Evolutionary conservation across 352 stramenopile species (phyloP).

Genomic region (Globisporangium viniferum): DNA sequence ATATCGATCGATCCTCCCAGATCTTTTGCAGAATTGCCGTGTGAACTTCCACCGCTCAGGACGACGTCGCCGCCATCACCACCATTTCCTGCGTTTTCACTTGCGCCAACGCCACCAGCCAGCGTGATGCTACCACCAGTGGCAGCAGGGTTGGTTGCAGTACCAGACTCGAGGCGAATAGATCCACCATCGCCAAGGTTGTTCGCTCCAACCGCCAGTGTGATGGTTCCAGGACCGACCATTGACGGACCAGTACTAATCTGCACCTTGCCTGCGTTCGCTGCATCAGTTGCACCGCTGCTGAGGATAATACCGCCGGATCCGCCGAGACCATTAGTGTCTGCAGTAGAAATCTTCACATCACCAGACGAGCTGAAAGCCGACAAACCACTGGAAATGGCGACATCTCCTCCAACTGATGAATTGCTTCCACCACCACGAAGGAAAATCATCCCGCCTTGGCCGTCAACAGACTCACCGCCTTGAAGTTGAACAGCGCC

Average conservation of each 20-base stretch:
- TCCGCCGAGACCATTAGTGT: slow-evolving; percentile 34
- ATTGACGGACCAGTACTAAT: slow-evolving; percentile 46
- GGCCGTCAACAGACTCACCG: slow-evolving; percentile 38
- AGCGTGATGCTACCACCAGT: slow-evolving; percentile 52
- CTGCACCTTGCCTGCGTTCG: slow-evolving; percentile 35
- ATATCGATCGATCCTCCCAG: slow-evolving; percentile 44
- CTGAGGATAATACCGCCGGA: slow-evolving; percentile 35
- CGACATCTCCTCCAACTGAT: slow-evolving; percentile 39
- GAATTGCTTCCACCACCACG: slow-evolving; percentile 36
- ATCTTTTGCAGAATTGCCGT: slow-evolving; percentile 54
- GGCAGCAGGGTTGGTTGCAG: slow-evolving; percentile 40
- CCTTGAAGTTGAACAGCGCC: slow-evolving; percentile 30
- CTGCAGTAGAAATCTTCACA: slow-evolving; percentile 35
- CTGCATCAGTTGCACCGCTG: slow-evolving; percentile 37
- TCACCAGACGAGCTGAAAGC: slow-evolving; percentile 40
- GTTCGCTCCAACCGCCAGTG: slow-evolving; percentile 38
- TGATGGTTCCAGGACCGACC: slow-evolving; percentile 34
- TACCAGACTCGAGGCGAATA: slow-evolving; percentile 48
- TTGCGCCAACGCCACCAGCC: slow-evolving; percentile 45
- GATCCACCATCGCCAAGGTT: slow-evolving; percentile 44
- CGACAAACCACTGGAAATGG: slow-evolving; percentile 40
- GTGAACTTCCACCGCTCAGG: slow-evolving; percentile 46
- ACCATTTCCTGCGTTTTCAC: slow-evolving; percentile 69
- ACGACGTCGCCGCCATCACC: slow-evolving; percentile 57
- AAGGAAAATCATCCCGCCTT: slow-evolving; percentile 32